Percentiles rank a stretch among this genome's conserved stretches.
phyloP scores from a whole-genome alignment of 495 filamentous ascomycete genomes.

The Amphirosellinia nigrospora region DNA sequence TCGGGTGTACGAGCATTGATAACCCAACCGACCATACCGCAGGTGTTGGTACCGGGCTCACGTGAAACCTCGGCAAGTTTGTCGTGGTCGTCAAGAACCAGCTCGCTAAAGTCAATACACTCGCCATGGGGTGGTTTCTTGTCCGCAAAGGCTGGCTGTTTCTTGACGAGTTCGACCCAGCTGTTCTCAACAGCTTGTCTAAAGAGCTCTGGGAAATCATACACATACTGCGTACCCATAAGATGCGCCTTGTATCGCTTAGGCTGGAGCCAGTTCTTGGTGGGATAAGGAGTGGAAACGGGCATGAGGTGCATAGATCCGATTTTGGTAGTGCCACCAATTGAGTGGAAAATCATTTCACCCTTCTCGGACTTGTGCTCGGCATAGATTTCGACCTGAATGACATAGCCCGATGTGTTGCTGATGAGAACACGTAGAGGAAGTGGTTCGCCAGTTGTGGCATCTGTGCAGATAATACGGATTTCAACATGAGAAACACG shows the following conservation, averaged over 20 bases:
- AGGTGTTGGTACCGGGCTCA: constrained; percentile 91
- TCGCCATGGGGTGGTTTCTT: constrained; percentile 86
- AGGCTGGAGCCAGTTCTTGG: constrained; percentile 98
- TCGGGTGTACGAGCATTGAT: constrained; percentile 98
- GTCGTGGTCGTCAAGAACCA: constrained; percentile 92
- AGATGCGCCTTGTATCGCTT: constrained; percentile 99
- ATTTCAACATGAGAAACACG: constrained; percentile 98
- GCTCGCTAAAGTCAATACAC: constrained; percentile 93
- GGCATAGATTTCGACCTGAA: constrained; percentile 95
- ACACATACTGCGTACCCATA: constrained; percentile 99
- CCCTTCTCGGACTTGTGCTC: constrained; percentile 97
- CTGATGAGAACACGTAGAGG: constrained; percentile 96
- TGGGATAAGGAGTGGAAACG: constrained; percentile 91
- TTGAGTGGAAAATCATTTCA: constrained; percentile 97
- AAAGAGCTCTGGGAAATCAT: constrained; percentile 99
- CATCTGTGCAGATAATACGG: constrained; percentile 95
- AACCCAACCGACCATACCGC: constrained; percentile 99
- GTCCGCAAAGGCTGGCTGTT: constrained; percentile 72
- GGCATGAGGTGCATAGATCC: constrained; percentile 93
- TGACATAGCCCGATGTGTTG: constrained; percentile 98
- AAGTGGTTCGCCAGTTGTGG: constrained; percentile 80
- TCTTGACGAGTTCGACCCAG: constrained; percentile 77
- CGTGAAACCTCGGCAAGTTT: constrained; percentile 90
- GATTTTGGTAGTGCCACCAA: constrained; percentile 91
- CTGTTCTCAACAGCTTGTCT: constrained; percentile 96